Percentiles rank a stretch among this genome's conserved stretches.
Conservation (phyloP, 805 yeast species). For the Kodamaea laetipori region DNA sequence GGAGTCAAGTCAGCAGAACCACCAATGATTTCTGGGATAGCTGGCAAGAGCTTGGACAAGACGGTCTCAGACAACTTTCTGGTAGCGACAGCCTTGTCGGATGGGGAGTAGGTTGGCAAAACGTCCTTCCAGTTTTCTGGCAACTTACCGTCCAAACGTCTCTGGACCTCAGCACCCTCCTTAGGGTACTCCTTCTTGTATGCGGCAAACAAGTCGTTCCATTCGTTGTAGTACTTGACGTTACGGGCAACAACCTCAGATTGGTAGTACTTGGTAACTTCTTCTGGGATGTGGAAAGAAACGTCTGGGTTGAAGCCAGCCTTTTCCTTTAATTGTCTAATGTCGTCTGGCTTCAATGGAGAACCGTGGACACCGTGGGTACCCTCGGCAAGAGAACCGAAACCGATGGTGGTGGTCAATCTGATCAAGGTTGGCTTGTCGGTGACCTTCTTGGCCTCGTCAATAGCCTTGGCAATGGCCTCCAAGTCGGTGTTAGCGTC, state of each 20-base stretch:
- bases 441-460: conserved; percentile 71
- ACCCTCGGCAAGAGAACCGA: conserved; percentile 83
- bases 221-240: conserved; percentile 67
- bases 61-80: conserved; percentile 91
- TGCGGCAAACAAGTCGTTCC: conserved; percentile 65
- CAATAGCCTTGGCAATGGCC: conserved; percentile 73
- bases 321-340: conserved; percentile 77
- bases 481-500: conserved; percentile 80
- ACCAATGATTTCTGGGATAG: conserved; percentile 86
- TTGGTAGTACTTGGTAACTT: conserved; percentile 72
- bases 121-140: conserved; percentile 79
- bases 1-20: conserved; percentile 99
- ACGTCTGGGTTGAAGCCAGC: conserved; percentile 89
- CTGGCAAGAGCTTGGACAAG: conserved; percentile 59
- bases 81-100: conserved; percentile 84
- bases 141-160: conserved; percentile 76
- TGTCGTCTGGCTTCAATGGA: conserved; percentile 91
- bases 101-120: conserved; percentile 78
- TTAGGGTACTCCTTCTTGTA: conserved; percentile 75
- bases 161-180: conserved; percentile 72
- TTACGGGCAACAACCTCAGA: conserved; percentile 57
- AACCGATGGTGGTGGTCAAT: conserved; percentile 90
- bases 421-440: conserved; percentile 90
- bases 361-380: conserved; percentile 95
- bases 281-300: conserved; percentile 76